These are phyloP conservation scores for Phaeosphaeriaceae sp. DNA, from an alignment of 2,329 filamentous ascomycete genomes.

Conservation along the genomic window DNA sequence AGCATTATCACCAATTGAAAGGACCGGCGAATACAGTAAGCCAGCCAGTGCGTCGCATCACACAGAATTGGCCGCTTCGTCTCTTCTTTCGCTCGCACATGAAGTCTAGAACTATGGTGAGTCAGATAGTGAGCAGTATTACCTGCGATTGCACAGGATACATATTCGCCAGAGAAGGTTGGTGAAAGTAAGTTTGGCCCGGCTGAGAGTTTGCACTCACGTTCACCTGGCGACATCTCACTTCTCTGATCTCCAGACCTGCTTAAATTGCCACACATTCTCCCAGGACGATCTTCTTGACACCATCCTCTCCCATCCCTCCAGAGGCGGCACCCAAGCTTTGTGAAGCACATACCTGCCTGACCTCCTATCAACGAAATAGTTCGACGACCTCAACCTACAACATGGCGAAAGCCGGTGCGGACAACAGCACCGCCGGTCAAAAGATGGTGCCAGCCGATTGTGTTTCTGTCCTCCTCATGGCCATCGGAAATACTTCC, in stretches of 20 bases:
- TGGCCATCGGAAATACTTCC: conserved; percentile 24
- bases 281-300: not conserved
- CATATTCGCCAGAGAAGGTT: not conserved
- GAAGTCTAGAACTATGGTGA: no score
- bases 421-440: not conserved
- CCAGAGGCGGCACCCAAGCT: no score
- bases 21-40: no score
- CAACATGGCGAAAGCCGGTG: conserved; percentile 23
- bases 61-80: no score
- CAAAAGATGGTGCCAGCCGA: conserved; percentile 31
- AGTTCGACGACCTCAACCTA: no score
- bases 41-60: no score
- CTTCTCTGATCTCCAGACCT: not conserved
- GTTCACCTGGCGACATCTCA: not conserved
- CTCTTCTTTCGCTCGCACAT: no score
- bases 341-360: no score
- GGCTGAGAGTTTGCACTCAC: not conserved
- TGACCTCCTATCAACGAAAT: no score
- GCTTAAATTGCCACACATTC: not conserved
- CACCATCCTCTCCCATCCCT: no score
- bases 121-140: no score
- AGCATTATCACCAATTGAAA: no score
- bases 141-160: not conserved
- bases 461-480: conserved; percentile 32
- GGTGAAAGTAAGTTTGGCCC: not conserved